phyloP scores from a whole-genome alignment of 495 filamentous ascomycete genomes.

The Aspergillus diversus region DNA sequence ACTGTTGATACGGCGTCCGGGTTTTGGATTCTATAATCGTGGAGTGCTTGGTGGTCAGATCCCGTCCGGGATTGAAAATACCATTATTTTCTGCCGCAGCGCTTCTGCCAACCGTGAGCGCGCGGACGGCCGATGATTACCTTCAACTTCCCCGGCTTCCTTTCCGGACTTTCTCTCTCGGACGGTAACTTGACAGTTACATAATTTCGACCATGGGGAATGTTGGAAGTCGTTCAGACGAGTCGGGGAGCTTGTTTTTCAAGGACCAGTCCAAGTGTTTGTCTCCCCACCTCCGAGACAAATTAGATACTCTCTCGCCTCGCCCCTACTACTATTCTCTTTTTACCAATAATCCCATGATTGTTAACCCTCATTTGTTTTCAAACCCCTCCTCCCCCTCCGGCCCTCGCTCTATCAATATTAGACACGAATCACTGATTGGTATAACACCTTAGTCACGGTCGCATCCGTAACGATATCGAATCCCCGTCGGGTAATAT shows the following conservation, averaged over 20 bases:
- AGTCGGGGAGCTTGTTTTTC: slow-evolving; percentile 79
- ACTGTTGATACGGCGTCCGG: not conserved
- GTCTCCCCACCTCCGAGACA: slow-evolving; percentile 26
- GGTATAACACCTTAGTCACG: slow-evolving; percentile 62
- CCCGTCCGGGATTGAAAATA: not conserved
- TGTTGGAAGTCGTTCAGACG: slow-evolving; percentile 88
- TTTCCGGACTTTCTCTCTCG: slow-evolving; percentile 34
- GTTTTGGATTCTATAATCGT: not conserved
- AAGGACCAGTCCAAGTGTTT: slow-evolving; percentile 88
- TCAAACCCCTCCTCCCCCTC: not conserved
- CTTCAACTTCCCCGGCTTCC: slow-evolving; percentile 34
- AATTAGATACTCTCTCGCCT: not conserved
- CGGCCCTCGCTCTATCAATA: not conserved
- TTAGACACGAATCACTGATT: slow-evolving; percentile 16
- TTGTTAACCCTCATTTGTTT: not conserved
- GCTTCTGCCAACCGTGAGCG: slow-evolving; percentile 30
- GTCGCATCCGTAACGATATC: slow-evolving; percentile 80
- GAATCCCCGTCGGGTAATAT: slow-evolving; percentile 72
- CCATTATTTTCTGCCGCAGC: slow-evolving; percentile 15
- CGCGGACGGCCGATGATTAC: slow-evolving; percentile 44
- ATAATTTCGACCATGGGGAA: slow-evolving; percentile 72
- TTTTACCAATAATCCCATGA: not conserved
- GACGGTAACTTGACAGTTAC: slow-evolving; percentile 35
- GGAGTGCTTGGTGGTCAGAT: slow-evolving; percentile 3
- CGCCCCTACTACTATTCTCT: not conserved